These are phyloP conservation scores for Naematelia encephala DNA, from an alignment of 768 basidiomycete genomes.

Conservation along the genomic window DNA sequence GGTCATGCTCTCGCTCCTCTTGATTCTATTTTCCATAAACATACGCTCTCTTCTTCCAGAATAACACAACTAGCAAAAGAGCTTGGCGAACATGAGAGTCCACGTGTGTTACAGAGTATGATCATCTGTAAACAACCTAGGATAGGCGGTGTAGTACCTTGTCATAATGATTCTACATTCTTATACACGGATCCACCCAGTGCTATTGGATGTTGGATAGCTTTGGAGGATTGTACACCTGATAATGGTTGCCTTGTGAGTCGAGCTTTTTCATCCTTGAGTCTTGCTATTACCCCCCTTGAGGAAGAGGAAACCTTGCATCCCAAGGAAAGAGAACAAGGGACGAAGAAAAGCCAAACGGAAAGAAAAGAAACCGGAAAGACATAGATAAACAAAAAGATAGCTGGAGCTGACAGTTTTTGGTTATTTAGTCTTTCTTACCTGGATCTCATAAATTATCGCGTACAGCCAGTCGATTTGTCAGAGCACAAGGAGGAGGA, in stretches of 20 bases:
- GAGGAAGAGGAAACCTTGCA: slow-evolving; percentile 25
- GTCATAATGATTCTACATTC: slow-evolving; percentile 82
- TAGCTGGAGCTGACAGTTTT: no score
- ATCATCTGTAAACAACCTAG: slow-evolving; percentile 90
- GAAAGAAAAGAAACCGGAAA: no score
- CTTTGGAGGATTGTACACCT: slow-evolving; percentile 78
- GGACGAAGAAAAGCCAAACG: neutral
- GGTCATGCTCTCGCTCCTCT: slow-evolving; percentile 71
- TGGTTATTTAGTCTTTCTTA: slow-evolving; percentile 46
- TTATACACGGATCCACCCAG: slow-evolving; percentile 89
- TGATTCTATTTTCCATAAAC: slow-evolving; percentile 73
- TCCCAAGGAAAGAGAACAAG: slow-evolving; percentile 49
- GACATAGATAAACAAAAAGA: no score
- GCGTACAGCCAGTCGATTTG: slow-evolving; percentile 77
- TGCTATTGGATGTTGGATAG: slow-evolving; percentile 95
- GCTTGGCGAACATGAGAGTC: slow-evolving; percentile 77
- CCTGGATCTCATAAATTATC: slow-evolving; percentile 81
- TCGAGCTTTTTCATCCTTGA: neutral
- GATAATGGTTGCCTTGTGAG: slow-evolving; percentile 49
- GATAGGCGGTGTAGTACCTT: slow-evolving; percentile 83
- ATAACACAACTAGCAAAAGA: slow-evolving; percentile 70
- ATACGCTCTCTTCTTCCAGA: slow-evolving; percentile 74
- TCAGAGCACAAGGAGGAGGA: slow-evolving; percentile 63
- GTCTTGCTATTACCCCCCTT: no score
- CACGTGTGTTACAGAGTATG: slow-evolving; percentile 86